Conservation (phyloP, 2,329 filamentous ascomycete species). For the Verticillium tricorpus region DNA sequence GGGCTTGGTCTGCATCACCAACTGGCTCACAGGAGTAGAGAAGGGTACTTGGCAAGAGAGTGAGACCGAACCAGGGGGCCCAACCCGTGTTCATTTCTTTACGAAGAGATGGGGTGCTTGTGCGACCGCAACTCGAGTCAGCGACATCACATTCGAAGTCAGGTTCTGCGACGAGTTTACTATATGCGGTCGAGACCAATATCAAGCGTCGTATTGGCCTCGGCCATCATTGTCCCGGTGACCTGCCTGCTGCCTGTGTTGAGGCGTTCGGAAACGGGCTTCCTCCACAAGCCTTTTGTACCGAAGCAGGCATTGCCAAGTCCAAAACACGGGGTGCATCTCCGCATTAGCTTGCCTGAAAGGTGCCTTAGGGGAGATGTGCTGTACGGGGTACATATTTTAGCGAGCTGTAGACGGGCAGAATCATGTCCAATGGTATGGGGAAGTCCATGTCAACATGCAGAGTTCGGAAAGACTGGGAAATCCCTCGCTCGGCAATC, state of each 20-base stretch:
- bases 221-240: background rate
- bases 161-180: background rate
- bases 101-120: background rate
- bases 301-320: background rate
- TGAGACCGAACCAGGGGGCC: background rate
- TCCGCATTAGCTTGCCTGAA: background rate
- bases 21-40: too few species aligned
- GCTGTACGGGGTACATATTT: background rate
- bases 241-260: background rate
- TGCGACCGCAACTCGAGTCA: background rate
- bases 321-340: background rate
- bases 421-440: background rate
- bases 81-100: background rate
- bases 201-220: background rate
- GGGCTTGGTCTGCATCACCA: too few species aligned
- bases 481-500: background rate
- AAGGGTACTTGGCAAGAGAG: too few species aligned
- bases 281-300: background rate
- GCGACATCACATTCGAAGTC: background rate
- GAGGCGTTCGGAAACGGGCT: too few species aligned
- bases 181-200: background rate
- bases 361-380: background rate
- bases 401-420: background rate
- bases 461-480: background rate
- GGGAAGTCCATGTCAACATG: background rate